A percentile compares a stretch with the other conserved stretches of the same genome.
Evolutionary conservation across 305 asterid species (phyloP).

Genomic region (Withania somnifera): DNA sequence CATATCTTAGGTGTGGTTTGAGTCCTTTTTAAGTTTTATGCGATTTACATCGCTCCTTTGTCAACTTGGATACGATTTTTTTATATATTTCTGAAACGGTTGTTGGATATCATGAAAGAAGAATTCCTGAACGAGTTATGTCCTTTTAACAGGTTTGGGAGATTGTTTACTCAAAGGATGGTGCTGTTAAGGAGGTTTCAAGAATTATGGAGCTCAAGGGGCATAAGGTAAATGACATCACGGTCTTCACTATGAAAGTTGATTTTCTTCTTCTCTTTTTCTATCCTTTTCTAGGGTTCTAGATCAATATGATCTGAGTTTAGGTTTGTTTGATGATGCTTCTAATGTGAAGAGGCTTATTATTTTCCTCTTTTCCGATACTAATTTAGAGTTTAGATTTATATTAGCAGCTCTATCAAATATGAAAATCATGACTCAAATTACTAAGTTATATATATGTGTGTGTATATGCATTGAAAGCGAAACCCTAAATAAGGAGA

Average conservation of each 20-base stretch:
- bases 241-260: not conserved
- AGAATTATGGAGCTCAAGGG: slow-evolving; percentile 97
- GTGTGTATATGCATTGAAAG: too few species aligned
- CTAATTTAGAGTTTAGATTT: too few species aligned
- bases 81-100: not conserved
- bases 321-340: not conserved
- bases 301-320: not conserved
- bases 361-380: not conserved
- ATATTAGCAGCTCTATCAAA: too few species aligned
- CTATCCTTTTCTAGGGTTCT: not conserved
- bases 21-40: not conserved
- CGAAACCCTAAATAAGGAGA: too few species aligned
- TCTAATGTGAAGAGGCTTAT: not conserved
- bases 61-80: not conserved
- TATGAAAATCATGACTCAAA: too few species aligned
- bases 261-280: not conserved
- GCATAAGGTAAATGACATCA: slow-evolving; percentile 59
- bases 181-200: slow-evolving; percentile 85
- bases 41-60: not conserved
- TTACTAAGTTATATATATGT: too few species aligned
- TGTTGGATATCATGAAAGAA: not conserved
- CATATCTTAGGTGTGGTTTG: not conserved
- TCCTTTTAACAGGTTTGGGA: slow-evolving; percentile 73
- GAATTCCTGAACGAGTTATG: not conserved
- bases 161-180: slow-evolving; percentile 85